Evolutionary conservation across 2,329 filamentous ascomycete genomes (phyloP), one percentile per base, ranked within the genome.

Genomic region (Zymoseptoria passerinii): DNA sequence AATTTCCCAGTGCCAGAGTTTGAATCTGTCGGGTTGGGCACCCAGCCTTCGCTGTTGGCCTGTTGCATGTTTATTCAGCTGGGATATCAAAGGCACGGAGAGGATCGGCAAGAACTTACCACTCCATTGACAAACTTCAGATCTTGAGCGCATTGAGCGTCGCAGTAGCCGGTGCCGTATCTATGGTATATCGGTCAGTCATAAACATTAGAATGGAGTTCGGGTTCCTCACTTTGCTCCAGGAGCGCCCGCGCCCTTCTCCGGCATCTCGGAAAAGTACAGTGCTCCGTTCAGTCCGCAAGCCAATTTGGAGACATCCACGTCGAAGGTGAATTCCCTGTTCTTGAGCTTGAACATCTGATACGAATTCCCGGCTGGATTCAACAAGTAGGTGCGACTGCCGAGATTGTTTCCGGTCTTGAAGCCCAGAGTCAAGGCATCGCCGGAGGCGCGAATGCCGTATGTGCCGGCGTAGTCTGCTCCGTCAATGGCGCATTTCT

Each of bases 211-310:
- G 35, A n/a, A 44, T 16, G 35, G 16, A 44, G 13, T n/a, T 13
- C n/a, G 35, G 10, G 16, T 4, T 44, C 10, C 1, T 44, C n/a
- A 44, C 35, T 44, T 44, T 4, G 69, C 68, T 29, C 76, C 77
- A 63, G 78, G 75, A 27, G 73, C 72, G 60, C 78, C 72, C 56
- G 84, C 85, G 64, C 86, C 87, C 65, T 85, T 81, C 6, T 77
- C 74, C 9, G 81, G 78, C 84, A 88, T 87, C 66, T 80, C 75
- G 16, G 81, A 76, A 49, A 87, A 78, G 75, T 89, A 89, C 52
- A 89, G 75, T 51, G 86, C 86, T 56, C 86, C 86, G 73, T 90
- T 80, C 77, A 89, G 74, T 60, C 87, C 87, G 67, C 87, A 90
- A 60, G 82, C 81, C 19, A 88, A 76, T 65, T 81, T 80, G 48